Percentiles rank a stretch among this genome's conserved stretches.
Conservation (phyloP, 768 basidiomycete species). For the Cyclocybe cylindracea region DNA sequence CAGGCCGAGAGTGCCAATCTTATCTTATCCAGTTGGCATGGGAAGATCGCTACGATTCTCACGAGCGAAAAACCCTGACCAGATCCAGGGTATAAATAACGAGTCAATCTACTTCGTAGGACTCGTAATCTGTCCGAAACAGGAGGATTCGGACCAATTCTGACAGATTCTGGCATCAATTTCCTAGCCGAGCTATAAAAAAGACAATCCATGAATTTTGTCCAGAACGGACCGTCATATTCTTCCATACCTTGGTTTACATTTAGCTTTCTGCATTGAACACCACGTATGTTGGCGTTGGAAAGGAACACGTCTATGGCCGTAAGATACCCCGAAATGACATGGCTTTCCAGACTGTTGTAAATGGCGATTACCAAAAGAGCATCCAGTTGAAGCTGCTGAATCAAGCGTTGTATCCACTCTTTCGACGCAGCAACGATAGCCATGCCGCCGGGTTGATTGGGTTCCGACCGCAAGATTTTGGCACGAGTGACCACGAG, state of each 20-base stretch:
- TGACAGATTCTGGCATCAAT: too few relatives aligned
- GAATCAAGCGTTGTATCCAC: constrained; percentile 11
- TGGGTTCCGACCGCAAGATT: constrained; percentile 15
- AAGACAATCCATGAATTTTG: too few relatives aligned
- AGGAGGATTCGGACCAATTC: too few relatives aligned
- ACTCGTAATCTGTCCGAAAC: too few relatives aligned
- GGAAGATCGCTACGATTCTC: too few relatives aligned
- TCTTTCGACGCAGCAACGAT: constrained; percentile 18
- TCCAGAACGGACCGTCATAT: too few relatives aligned
- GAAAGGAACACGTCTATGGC: constrained; percentile 17
- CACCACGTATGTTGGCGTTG: constrained; percentile 13
- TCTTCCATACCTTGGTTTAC: constrained; percentile 24
- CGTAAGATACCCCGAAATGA: constrained; percentile 22
- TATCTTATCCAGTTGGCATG: too few relatives aligned
- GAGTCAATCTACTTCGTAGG: too few relatives aligned
- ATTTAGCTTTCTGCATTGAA: constrained; percentile 18
- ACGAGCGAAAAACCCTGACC: too few relatives aligned
- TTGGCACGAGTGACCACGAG: constrained; percentile 24
- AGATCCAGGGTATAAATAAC: too few relatives aligned
- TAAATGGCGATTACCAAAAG: constrained; percentile 22
- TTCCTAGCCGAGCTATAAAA: too few relatives aligned
- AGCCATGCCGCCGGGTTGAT: constrained; percentile 24
- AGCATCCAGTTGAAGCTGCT: constrained; percentile 9
- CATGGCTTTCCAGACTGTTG: constrained; percentile 19
- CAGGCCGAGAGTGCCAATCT: too few relatives aligned